These are phyloP conservation scores for Rhizopogon hawkerae DNA, from an alignment of 1,284 basidiomycete species.

Conservation along the genomic window DNA sequence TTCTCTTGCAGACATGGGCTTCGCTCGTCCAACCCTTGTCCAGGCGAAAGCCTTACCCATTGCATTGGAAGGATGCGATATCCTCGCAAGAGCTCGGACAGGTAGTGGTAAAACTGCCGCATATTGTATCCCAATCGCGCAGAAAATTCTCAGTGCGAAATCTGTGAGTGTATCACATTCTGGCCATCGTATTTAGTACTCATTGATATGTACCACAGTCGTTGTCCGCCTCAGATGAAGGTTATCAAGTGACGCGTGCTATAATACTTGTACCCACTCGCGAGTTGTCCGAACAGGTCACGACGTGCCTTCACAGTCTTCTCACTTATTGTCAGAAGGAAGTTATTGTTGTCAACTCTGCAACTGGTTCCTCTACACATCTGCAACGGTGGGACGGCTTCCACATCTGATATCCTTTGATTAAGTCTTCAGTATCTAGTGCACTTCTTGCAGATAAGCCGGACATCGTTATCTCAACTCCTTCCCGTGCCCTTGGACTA, in stretches of 20 bases:
- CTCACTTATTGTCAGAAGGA: slow-evolving; percentile 73
- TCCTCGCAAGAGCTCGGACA: slow-evolving; percentile 89
- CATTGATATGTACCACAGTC: slow-evolving; percentile 22
- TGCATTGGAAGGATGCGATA: slow-evolving; percentile 84
- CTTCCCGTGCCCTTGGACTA: slow-evolving; percentile 73
- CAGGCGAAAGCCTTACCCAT: slow-evolving; percentile 79
- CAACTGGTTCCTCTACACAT: slow-evolving; percentile 64
- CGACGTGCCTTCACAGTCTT: slow-evolving; percentile 60
- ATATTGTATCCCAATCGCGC: slow-evolving; percentile 86
- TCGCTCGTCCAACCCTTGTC: slow-evolving; percentile 75
- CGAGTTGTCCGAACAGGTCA: slow-evolving; percentile 89
- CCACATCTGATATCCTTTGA: not conserved
- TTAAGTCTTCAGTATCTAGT: slow-evolving; percentile 30
- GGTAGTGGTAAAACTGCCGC: slow-evolving; percentile 98
- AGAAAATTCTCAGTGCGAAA: slow-evolving; percentile 83
- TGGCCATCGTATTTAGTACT: not conserved
- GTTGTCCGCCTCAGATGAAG: slow-evolving; percentile 32
- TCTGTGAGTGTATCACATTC: slow-evolving; percentile 45
- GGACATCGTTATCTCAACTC: slow-evolving; percentile 89
- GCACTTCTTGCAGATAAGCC: slow-evolving; percentile 82
- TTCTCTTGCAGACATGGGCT: slow-evolving; percentile 74
- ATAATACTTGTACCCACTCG: slow-evolving; percentile 91
- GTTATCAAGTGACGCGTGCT: slow-evolving; percentile 60
- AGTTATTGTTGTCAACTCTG: slow-evolving; percentile 72
- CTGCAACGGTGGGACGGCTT: slow-evolving; percentile 56